Evolutionary conservation across 2,329 filamentous ascomycete genomes (phyloP), one percentile per base, ranked within the genome.

Genomic region (Alternaria postmessia): DNA sequence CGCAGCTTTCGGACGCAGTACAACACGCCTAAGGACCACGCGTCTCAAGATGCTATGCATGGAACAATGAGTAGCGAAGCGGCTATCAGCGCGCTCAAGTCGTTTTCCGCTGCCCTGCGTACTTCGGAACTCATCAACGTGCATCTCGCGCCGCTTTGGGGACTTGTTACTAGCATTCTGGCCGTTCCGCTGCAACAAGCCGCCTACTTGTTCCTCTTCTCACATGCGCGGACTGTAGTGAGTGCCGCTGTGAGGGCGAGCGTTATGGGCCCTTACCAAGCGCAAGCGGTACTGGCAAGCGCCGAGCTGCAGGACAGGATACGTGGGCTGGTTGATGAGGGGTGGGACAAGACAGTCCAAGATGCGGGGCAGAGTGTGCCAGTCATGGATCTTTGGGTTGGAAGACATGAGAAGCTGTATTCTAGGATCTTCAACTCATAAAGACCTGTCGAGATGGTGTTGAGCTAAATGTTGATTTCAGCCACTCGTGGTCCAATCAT

Each of bases 361-460:
- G 85, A 89, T 63, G 91, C 91, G 4, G 91, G 89, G 5, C 91
- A 94, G 81, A 88, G 83, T 56, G 88, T 93, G 63, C 92, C 92
- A 1, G 85, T 89, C 2, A 88, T 94, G 86, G 92, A 95, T 80
- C 76, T 95, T 32, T 95, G 92, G 91, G 84, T 93, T 72, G 92
- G 92, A 4, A 85, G 92, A 73, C 92, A 95, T 77, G 92, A 95
- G 83, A 81, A 92, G 74, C 77, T 95, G 65, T 95, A 95, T 77
- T 94, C 91, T 59, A 87, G 92, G 69, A 94, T 95, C 55, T 95
- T 95, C 74, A 95, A 95, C 79, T 94, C 91, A 69, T 94, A 72
- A 70, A 9, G 30, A 16, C 18, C 14, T n/a, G 12, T 48, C 28
- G 8, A 34, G 26, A 32, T 32, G 44, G 26, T 47, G n/a, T 47